Evolutionary conservation across 192 early-diverging fungal species (phyloP).

Genomic region (Funneliformis mosseae): DNA sequence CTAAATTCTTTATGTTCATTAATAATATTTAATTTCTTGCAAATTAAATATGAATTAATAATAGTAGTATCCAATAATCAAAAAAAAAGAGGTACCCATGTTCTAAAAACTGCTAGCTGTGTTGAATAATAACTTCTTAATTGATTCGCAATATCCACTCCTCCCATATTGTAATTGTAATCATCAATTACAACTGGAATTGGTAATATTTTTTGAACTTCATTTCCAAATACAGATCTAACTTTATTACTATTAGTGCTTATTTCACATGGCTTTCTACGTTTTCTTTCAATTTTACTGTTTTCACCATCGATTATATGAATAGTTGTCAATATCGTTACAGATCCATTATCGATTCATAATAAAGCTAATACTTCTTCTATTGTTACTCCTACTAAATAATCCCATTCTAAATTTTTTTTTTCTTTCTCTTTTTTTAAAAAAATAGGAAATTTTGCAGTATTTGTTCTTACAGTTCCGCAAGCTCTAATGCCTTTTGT

Average conservation of each 20-base stretch:
- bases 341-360: too few species aligned
- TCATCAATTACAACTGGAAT: conserved; percentile 34
- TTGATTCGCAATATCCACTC: conserved; percentile 42
- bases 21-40: too few species aligned
- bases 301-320: background rate
- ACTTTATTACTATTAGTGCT: conserved; percentile 31
- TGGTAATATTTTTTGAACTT: background rate
- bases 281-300: background rate
- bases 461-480: background rate
- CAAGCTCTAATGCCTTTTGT: background rate
- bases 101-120: too few species aligned
- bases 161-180: conserved; percentile 41
- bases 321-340: too few species aligned
- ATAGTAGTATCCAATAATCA: too few species aligned
- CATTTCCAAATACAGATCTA: conserved; percentile 31
- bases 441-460: too few species aligned
- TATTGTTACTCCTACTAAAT: too few species aligned
- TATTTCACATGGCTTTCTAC: conserved; percentile 28
- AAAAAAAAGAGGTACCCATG: too few species aligned
- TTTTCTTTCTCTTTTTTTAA: background rate
- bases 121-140: too few species aligned
- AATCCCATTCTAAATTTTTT: background rate
- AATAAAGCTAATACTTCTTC: too few species aligned
- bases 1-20: too few species aligned
- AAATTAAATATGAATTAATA: too few species aligned